These are phyloP conservation scores for Cercophora sp. DNA, from an alignment of 495 filamentous ascomycete species.

Conservation along the genomic window DNA sequence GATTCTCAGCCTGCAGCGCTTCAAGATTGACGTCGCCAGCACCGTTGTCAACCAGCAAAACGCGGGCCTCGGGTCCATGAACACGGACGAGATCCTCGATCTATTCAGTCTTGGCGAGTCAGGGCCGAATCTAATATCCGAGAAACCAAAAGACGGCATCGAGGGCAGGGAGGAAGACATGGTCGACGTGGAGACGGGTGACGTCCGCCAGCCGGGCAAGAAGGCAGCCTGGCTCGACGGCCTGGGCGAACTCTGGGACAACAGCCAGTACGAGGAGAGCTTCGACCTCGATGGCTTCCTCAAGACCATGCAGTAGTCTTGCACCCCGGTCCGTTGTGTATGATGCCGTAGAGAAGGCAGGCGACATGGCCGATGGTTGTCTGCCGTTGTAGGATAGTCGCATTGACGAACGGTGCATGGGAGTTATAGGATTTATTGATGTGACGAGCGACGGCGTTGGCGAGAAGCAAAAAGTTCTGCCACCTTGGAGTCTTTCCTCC, in stretches of 20 bases:
- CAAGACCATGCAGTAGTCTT: constrained; percentile 76
- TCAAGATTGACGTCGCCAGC: constrained; percentile 98
- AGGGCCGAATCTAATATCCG: constrained; percentile 55
- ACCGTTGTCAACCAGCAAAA: constrained; percentile 99
- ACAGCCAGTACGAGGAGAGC: constrained; percentile 92
- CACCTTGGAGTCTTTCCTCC: no score
- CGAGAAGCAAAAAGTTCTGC: no score
- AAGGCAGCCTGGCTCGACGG: constrained; percentile 92
- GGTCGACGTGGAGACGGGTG: constrained; percentile 86
- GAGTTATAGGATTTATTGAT: no score
- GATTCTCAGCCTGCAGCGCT: constrained; percentile 95
- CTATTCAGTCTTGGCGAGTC: constrained; percentile 89
- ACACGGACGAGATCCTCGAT: constrained; percentile 96
- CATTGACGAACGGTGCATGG: no score
- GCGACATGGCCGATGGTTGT: no score
- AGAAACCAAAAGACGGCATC: constrained; percentile 51
- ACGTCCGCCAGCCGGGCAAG: constrained; percentile 92
- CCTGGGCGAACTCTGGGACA: constrained; percentile 93
- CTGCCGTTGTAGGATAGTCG: no score
- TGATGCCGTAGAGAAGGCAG: no score
- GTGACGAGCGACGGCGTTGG: no score
- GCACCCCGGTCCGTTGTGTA: no score
- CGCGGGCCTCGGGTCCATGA: constrained; percentile 87
- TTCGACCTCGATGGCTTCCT: constrained; percentile 92
- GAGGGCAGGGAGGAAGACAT: constrained; percentile 80